phyloP scores from a whole-genome alignment of 805 yeast species.

The Metschnikowia baotianmanensis region DNA sequence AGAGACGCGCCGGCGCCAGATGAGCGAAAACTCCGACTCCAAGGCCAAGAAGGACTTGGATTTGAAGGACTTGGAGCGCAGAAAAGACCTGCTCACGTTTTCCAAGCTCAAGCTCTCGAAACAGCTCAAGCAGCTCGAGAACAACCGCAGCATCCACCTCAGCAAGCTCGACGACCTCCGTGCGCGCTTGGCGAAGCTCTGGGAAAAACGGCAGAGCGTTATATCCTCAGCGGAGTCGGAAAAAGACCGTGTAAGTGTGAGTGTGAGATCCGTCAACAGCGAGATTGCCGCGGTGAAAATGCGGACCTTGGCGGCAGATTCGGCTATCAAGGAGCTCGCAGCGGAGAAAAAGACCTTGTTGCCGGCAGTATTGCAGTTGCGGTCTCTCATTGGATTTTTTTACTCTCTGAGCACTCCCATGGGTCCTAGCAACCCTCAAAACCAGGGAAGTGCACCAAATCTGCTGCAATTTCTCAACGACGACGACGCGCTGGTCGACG shows the following conservation, averaged over 20 bases:
- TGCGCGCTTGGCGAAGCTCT: slow-evolving; percentile 10
- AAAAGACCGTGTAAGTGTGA: background rate
- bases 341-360: slow-evolving; percentile 26
- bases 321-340: slow-evolving; percentile 19
- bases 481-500: too few species aligned
- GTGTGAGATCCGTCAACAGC: slow-evolving; percentile 10
- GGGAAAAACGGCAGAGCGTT: slow-evolving; percentile 13
- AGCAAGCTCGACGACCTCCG: slow-evolving; percentile 17
- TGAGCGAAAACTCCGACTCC: slow-evolving; percentile 33
- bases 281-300: slow-evolving; percentile 21
- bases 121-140: slow-evolving; percentile 20
- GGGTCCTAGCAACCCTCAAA: background rate
- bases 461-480: background rate
- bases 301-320: slow-evolving; percentile 28
- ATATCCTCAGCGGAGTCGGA: slow-evolving; percentile 10
- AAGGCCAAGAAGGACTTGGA: slow-evolving; percentile 29
- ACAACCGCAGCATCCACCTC: slow-evolving; percentile 6
- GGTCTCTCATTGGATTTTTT: background rate
- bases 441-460: background rate
- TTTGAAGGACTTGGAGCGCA: slow-evolving; percentile 31
- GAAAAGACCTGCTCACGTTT: slow-evolving; percentile 33
- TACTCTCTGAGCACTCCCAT: background rate
- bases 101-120: slow-evolving; percentile 29
- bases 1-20: slow-evolving; percentile 31
- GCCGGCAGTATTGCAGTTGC: slow-evolving; percentile 17